Conservation (phyloP, 768 basidiomycete species). For the Multifurca ochricompacta region DNA sequence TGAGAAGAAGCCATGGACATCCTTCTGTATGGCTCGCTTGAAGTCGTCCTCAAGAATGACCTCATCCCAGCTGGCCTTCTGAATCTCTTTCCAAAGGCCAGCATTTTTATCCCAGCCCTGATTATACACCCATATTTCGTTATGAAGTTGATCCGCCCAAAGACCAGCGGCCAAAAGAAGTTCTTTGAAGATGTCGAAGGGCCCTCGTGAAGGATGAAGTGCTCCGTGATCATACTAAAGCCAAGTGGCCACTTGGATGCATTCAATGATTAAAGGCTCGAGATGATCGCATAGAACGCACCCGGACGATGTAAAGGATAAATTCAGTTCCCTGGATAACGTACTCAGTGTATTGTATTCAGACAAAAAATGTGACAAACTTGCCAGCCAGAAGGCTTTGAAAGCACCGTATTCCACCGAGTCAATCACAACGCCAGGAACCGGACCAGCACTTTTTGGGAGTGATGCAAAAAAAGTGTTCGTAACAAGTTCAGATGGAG, state of each 20-base stretch:
- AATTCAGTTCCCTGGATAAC: conserved; percentile 3
- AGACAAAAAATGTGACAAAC: conserved; percentile 18
- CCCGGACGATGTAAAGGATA: conserved; percentile 25
- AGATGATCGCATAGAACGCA: conserved; percentile 17
- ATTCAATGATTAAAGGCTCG: neutral
- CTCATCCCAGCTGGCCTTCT: conserved; percentile 61
- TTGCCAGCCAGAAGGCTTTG: conserved; percentile 50
- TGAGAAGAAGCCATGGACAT: conserved; percentile 74
- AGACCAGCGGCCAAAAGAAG: conserved; percentile 48
- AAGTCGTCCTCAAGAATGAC: conserved; percentile 63
- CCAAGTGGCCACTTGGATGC: conserved; percentile 27
- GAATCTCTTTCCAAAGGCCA: conserved; percentile 43
- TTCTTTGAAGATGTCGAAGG: conserved; percentile 42
- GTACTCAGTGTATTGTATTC: neutral
- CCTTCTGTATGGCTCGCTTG: conserved; percentile 62
- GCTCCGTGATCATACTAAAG: conserved; percentile 25
- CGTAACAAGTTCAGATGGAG: conserved; percentile 43
- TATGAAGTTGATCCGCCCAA: conserved; percentile 46
- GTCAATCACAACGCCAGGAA: conserved; percentile 49
- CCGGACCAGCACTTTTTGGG: conserved; percentile 30
- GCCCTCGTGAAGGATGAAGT: conserved; percentile 57
- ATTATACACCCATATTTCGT: conserved; percentile 75
- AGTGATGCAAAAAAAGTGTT: conserved; percentile 43
- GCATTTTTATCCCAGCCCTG: conserved; percentile 60
- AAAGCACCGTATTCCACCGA: conserved; percentile 47